Conservation (phyloP, 495 filamentous ascomycete genomes). For the Cercophora newfieldiana region DNA sequence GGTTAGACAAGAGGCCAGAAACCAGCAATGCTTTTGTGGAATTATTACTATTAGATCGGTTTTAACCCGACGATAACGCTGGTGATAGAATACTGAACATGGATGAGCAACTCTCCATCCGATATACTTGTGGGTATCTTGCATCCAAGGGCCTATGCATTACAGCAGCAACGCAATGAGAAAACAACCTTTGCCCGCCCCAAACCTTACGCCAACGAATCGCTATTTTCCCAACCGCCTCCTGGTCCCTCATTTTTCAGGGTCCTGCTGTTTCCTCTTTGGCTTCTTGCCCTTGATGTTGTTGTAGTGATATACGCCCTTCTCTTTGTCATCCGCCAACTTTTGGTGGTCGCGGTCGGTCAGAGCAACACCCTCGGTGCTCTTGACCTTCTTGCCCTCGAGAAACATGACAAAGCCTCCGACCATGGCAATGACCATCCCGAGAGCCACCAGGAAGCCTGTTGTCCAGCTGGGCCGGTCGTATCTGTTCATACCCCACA, state of each 20-base stretch:
- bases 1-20: too few species aligned
- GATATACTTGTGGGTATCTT: background rate
- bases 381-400: conserved; percentile 66
- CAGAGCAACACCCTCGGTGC: conserved; percentile 61
- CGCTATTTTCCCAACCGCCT: too few species aligned
- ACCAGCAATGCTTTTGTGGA: background rate
- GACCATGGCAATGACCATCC: conserved; percentile 64
- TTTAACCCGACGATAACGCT: background rate
- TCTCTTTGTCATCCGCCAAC: conserved; percentile 47
- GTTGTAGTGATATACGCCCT: conserved; percentile 54
- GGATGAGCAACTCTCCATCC: background rate
- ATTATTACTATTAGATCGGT: background rate
- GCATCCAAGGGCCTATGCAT: background rate
- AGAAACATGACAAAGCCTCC: conserved; percentile 67
- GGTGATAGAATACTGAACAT: background rate
- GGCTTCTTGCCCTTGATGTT: conserved; percentile 55
- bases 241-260: conserved; percentile 8
- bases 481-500: conserved; percentile 76
- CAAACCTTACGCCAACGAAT: background rate
- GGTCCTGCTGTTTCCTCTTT: conserved; percentile 38
- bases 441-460: conserved; percentile 70
- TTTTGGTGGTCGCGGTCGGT: conserved; percentile 46
- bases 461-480: conserved; percentile 72
- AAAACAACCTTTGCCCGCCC: background rate
- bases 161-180: background rate